Evolutionary conservation across 345 rosid species (phyloP), one percentile per base, ranked within the genome.

Genomic region (Mercurialis annua): DNA sequence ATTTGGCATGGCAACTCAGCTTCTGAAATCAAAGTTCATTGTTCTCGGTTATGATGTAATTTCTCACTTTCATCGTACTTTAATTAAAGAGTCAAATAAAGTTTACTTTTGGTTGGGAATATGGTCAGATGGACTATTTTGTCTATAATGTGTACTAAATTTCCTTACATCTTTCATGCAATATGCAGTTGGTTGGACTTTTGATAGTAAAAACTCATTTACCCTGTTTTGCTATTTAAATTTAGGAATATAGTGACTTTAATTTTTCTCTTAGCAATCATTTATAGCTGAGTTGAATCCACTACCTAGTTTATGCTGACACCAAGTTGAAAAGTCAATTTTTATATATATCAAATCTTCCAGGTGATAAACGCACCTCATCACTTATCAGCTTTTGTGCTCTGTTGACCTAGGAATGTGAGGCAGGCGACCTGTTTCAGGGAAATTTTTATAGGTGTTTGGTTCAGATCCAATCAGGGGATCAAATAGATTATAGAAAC

Each of bases 1-100:
- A 58, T 88, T 90, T 78, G 98, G 96, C 73, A 90, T 92, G 98
- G 98, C 98, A 76, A 76, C 89, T 55, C 86, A 90, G 58, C 80
- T 93, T 66, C 68, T 90, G 72, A 88, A 84, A 67, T 82, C 88
- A 21, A 84, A 87, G 2, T 93, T 80, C 74, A 59, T 66, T 54
- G 94, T 93, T 42, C 20, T 81, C 72, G 98, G 98, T 80, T 93
- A 65, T 71, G 98, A 93, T 69, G 98, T 93, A 88, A 87, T 77
- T 77, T 55, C 76, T 63, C 65, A 43, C 62, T 23, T 27, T 66
- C 10, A 47, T 59, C 31, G 18, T 27, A 5, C 40, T 27, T 26
- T 67, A 20, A 27, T 75, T 43, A 18, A 15, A 65, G 27, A 43
- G 62, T 43, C 20, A 53, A 26, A 31, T 59, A 21, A 33, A 56